These are phyloP conservation scores for Apiospora kogelbergensis DNA, from an alignment of 2,329 filamentous ascomycete genomes.

Conservation along the genomic window DNA sequence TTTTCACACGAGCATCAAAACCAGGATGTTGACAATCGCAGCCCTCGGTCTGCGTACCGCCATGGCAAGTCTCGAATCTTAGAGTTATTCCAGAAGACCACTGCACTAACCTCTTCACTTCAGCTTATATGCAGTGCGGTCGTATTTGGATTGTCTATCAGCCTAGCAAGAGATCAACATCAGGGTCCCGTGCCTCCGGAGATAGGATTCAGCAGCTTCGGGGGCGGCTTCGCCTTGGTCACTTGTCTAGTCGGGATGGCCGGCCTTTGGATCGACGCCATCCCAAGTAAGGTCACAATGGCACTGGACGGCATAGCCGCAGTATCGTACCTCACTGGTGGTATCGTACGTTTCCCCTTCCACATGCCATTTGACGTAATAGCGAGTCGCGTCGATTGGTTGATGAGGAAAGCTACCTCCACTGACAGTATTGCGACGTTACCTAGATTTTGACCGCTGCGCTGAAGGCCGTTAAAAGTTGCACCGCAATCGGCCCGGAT, in stretches of 20 bases:
- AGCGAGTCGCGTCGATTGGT: background rate
- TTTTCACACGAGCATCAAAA: no score
- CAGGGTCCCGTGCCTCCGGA: background rate
- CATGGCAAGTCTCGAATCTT: background rate
- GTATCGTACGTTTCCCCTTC: background rate
- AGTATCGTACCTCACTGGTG: background rate
- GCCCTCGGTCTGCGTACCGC: background rate
- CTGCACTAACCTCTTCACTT: background rate
- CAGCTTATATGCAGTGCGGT: background rate
- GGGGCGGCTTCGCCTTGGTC: background rate
- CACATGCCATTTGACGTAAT: no score
- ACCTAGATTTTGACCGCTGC: background rate
- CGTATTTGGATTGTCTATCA: background rate
- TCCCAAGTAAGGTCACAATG: background rate
- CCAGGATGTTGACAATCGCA: background rate
- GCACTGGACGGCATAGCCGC: background rate
- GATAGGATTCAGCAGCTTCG: background rate
- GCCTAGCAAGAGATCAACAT: background rate
- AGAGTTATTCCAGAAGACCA: background rate
- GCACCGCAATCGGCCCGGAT: background rate
- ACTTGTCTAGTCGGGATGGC: background rate
- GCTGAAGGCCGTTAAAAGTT: background rate
- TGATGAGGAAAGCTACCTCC: background rate
- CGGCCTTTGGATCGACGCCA: background rate
- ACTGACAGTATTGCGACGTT: background rate